Evolutionary conservation across 176 grass and related monocot species (phyloP).

Genomic region (Zea mays): Zm-B73-REFERENCE-NAM-5.0 NC_050099.1:211128001-211128500

Average conservation of each 20-base stretch:
- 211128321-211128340: background rate
- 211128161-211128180: constrained; percentile 56
- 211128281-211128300: background rate
- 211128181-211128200: constrained; percentile 18
- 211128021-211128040: background rate
- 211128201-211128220: constrained; percentile 75
- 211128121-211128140: constrained; percentile 55
- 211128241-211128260: constrained; percentile 51
- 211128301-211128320: background rate
- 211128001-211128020: constrained; percentile 73
- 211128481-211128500: background rate
- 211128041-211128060: constrained; percentile 22
- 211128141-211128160: constrained; percentile 51
- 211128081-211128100: background rate
- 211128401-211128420: background rate
- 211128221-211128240: constrained; percentile 47
- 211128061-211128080: constrained; percentile 44
- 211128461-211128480: background rate
- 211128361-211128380: background rate
- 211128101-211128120: constrained; percentile 53
- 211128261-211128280: constrained; percentile 50
- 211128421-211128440: background rate
- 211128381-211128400: background rate
- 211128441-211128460: background rate
- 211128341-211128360: constrained; percentile 13